Percentiles rank a stretch among this genome's conserved stretches.
Evolutionary conservation across 2,329 filamentous ascomycete genomes (phyloP).

Genomic region (Furcasterigmium sp.): DNA sequence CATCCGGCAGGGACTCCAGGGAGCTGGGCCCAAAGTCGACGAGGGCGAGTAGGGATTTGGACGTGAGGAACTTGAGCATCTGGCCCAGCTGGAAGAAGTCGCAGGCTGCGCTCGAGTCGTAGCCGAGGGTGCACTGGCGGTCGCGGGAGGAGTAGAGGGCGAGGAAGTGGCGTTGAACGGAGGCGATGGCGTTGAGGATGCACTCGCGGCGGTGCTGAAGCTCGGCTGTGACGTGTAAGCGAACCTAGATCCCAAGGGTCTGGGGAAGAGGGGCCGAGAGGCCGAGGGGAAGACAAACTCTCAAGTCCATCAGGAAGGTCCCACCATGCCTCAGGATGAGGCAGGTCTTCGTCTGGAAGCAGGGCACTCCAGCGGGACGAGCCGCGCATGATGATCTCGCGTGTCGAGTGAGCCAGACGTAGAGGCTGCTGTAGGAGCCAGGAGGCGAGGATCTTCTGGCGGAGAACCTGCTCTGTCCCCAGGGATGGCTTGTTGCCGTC

Average conservation of each 20-base stretch:
- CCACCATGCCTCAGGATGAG: constrained; percentile 57
- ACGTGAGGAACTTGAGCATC: constrained; percentile 65
- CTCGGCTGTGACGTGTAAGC: constrained; percentile 44
- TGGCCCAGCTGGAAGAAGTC: constrained; percentile 76
- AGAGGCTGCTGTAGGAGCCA: constrained; percentile 58
- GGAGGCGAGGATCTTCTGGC: constrained; percentile 65
- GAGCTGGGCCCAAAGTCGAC: constrained; percentile 49
- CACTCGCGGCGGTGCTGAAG: constrained; percentile 60
- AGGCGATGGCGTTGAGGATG: constrained; percentile 64
- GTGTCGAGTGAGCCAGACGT: constrained; percentile 56
- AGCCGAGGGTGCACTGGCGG: constrained; percentile 66
- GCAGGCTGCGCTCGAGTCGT: constrained; percentile 66
- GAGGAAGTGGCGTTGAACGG: constrained; percentile 64
- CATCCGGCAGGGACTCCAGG: constrained; percentile 36
- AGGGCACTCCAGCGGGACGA: constrained; percentile 52
- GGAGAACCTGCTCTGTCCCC: constrained; percentile 58
- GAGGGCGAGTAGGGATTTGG: constrained; percentile 55
- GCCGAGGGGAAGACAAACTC: constrained; percentile 34
- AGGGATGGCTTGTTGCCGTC: constrained; percentile 26
- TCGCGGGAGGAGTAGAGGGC: constrained; percentile 61
- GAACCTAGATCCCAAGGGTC: background rate
- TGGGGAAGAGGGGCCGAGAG: too few species aligned
- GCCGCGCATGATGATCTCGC: constrained; percentile 61
- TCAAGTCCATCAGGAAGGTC: constrained; percentile 65
- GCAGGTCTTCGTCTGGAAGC: constrained; percentile 18